These are phyloP conservation scores for Fomitopsis betulina DNA, from an alignment of 1,284 basidiomycete genomes.

Conservation along the genomic window DNA sequence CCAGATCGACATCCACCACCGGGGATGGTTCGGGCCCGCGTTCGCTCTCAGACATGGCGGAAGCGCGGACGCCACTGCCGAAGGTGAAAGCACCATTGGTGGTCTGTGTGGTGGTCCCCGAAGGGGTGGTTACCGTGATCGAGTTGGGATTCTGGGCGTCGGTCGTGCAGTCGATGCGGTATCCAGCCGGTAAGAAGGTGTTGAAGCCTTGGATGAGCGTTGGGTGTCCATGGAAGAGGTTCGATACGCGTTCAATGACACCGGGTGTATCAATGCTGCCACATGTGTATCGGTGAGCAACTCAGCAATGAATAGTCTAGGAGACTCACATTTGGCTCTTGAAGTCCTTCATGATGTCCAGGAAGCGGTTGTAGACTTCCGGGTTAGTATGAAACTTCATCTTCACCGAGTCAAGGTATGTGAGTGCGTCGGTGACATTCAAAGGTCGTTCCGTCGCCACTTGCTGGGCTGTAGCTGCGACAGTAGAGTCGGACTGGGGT, in stretches of 20 bases:
- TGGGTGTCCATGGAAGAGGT: slow-evolving; percentile 90
- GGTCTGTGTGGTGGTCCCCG: slow-evolving; percentile 46
- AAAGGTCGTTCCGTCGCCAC: slow-evolving; percentile 41
- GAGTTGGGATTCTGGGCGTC: slow-evolving; percentile 55
- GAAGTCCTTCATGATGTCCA: slow-evolving; percentile 99
- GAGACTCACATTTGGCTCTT: slow-evolving; percentile 70
- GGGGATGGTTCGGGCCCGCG: not conserved
- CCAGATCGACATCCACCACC: slow-evolving; percentile 29
- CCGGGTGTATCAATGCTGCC: slow-evolving; percentile 93
- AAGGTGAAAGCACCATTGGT: slow-evolving; percentile 22
- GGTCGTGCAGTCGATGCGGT: slow-evolving; percentile 81
- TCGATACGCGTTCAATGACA: slow-evolving; percentile 93
- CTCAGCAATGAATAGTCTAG: not conserved
- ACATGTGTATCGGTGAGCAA: not conserved
- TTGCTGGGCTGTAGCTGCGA: not conserved
- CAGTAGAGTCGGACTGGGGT: not conserved
- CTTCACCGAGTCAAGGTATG: slow-evolving; percentile 93
- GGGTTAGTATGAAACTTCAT: slow-evolving; percentile 83
- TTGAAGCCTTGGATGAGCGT: slow-evolving; percentile 96
- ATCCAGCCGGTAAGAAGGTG: slow-evolving; percentile 93
- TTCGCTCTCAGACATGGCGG: not conserved
- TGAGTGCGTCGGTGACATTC: slow-evolving; percentile 88
- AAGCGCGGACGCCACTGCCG: not conserved
- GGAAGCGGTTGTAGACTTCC: slow-evolving; percentile 91
- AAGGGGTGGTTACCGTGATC: slow-evolving; percentile 89